Evolutionary conservation across 1,284 basidiomycete species (phyloP).

Genomic region (Irpex sp.): DNA sequence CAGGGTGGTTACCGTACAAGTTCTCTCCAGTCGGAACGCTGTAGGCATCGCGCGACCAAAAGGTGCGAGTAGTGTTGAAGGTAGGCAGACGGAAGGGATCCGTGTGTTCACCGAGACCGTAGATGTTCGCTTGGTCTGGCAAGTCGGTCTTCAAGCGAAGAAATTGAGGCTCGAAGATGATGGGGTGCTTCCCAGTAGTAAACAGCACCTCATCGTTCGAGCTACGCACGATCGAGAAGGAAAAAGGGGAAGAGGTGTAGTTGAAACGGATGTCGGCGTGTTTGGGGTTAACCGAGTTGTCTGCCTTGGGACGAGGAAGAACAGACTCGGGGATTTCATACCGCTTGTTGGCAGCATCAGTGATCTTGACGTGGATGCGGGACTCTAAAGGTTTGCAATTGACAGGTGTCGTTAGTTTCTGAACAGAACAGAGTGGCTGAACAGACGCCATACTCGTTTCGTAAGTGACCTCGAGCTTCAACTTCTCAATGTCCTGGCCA

Average conservation of each 20-base stretch:
- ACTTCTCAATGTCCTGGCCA: slow-evolving; percentile 50
- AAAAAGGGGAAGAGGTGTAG: slow-evolving; percentile 65
- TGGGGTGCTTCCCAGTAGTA: slow-evolving; percentile 56
- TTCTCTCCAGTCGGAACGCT: slow-evolving; percentile 52
- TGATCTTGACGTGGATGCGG: slow-evolving; percentile 74
- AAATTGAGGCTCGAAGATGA: slow-evolving; percentile 80
- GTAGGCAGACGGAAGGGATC: slow-evolving; percentile 62
- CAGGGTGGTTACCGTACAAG: slow-evolving; percentile 67
- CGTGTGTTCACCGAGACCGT: slow-evolving; percentile 76
- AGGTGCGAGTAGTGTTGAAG: slow-evolving; percentile 58
- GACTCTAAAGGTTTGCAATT: slow-evolving; percentile 35
- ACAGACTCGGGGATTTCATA: slow-evolving; percentile 71
- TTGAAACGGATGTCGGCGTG: slow-evolving; percentile 57
- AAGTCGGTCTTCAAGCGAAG: slow-evolving; percentile 62
- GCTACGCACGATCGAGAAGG: slow-evolving; percentile 63
- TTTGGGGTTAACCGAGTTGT: slow-evolving; percentile 25
- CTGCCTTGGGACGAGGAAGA: slow-evolving; percentile 50
- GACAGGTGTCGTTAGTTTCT: not conserved
- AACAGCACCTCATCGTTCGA: slow-evolving; percentile 62
- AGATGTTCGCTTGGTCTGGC: slow-evolving; percentile 62
- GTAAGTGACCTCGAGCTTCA: slow-evolving; percentile 55
- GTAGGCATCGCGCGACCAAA: slow-evolving; percentile 67
- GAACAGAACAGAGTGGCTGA: not conserved
- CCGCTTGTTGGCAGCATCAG: slow-evolving; percentile 50
- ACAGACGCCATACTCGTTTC: slow-evolving; percentile 43